Evolutionary conservation across 305 asterid species (phyloP).

Genomic region (Fraxinus floribunda): DNA sequence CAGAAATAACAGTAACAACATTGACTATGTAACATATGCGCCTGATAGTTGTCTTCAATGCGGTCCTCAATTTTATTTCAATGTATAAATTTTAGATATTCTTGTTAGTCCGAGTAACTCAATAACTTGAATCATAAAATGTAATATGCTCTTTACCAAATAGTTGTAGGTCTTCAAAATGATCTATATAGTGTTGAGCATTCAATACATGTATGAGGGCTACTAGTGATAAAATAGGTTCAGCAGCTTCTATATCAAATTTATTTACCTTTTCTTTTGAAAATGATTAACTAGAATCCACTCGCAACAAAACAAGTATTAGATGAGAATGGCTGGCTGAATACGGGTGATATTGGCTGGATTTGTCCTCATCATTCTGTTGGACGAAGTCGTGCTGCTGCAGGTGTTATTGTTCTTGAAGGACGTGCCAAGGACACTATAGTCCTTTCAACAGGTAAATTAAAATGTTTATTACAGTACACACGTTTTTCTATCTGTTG

Average conservation of each 20-base stretch:
- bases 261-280: constrained; percentile 10
- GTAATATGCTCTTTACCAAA: not conserved
- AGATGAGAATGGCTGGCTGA: constrained; percentile 85
- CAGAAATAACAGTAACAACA: not conserved
- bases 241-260: not conserved
- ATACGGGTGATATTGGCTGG: constrained; percentile 96
- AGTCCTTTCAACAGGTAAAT: constrained; percentile 74
- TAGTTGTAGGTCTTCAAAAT: not conserved
- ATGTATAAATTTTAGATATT: not conserved
- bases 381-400: constrained; percentile 79
- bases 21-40: not conserved
- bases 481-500: not conserved
- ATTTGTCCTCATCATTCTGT: constrained; percentile 71
- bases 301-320: constrained; percentile 68
- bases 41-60: not conserved
- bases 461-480: not conserved
- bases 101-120: not conserved
- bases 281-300: constrained; percentile 52
- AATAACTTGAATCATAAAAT: not conserved
- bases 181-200: not conserved
- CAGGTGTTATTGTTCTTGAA: constrained; percentile 83
- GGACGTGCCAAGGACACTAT: constrained; percentile 97
- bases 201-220: not conserved
- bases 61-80: not conserved
- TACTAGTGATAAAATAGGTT: not conserved